A percentile compares a stretch with the other conserved stretches of the same genome.
These are phyloP conservation scores for Thraustotheca clavata DNA, from an alignment of 352 stramenopile genomes.

Conservation along the genomic window DNA sequence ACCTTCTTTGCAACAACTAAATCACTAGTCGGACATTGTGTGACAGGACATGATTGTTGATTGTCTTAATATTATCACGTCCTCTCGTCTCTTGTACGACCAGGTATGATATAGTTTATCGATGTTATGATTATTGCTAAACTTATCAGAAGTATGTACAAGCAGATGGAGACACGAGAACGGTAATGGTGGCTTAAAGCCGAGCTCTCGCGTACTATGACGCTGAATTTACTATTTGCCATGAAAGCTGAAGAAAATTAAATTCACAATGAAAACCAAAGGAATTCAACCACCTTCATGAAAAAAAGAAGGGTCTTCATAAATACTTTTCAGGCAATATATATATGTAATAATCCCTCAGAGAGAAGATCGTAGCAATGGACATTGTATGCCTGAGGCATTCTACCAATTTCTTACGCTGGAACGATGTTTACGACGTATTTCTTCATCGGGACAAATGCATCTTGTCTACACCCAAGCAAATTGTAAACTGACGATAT, in stretches of 20 bases:
- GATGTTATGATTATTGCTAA: too few relatives aligned
- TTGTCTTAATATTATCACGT: too few relatives aligned
- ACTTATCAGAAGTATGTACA: too few relatives aligned
- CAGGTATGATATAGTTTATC: too few relatives aligned
- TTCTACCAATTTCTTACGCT: neutral
- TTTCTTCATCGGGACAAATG: neutral
- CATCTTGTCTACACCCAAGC: too few relatives aligned
- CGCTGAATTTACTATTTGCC: slow-evolving; percentile 11
- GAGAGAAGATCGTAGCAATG: slow-evolving; percentile 21
- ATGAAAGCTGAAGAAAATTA: slow-evolving; percentile 6
- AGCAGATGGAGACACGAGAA: slow-evolving; percentile 23
- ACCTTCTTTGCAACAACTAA: too few relatives aligned
- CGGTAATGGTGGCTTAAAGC: slow-evolving; percentile 14
- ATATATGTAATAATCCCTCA: slow-evolving; percentile 13
- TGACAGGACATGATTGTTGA: too few relatives aligned
- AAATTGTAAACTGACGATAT: neutral
- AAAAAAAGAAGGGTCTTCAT: slow-evolving; percentile 4
- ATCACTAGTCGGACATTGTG: too few relatives aligned
- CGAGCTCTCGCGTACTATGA: slow-evolving; percentile 23
- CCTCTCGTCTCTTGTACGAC: too few relatives aligned
- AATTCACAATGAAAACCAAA: slow-evolving; percentile 22
- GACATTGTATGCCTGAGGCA: slow-evolving; percentile 15
- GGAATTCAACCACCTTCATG: slow-evolving; percentile 14
- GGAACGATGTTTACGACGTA: slow-evolving; percentile 14
- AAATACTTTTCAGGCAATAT: neutral